Conservation (phyloP, 371 early-diverging fungal species). For the Mortierella sp. region DNA sequence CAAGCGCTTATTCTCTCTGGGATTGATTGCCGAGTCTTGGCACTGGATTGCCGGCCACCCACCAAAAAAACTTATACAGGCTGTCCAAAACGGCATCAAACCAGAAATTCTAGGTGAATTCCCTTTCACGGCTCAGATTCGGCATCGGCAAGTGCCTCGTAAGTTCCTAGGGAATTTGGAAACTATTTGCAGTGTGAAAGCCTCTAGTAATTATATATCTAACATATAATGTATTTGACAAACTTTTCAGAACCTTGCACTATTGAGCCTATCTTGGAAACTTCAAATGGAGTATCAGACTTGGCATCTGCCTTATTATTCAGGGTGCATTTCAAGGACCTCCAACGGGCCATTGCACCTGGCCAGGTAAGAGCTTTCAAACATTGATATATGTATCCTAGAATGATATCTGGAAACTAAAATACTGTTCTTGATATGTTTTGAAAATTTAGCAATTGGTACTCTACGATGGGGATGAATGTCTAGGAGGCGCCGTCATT, state of each 20-base stretch:
- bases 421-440: neutral
- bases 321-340: conserved; percentile 59
- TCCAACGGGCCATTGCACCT: conserved; percentile 67
- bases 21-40: conserved; percentile 56
- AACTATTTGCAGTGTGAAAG: too few species aligned
- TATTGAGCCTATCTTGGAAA: conserved; percentile 26
- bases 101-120: conserved; percentile 13
- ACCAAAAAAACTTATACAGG: conserved; percentile 40
- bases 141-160: conserved; percentile 62
- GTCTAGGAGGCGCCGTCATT: conserved; percentile 69
- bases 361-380: conserved; percentile 70
- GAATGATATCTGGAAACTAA: neutral
- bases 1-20: conserved; percentile 57
- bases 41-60: conserved; percentile 64
- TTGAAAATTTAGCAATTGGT: conserved; percentile 61
- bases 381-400: too few species aligned
- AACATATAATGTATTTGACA: too few species aligned
- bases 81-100: conserved; percentile 12
- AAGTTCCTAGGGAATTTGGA: conserved; percentile 11
- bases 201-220: neutral
- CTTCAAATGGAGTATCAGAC: neutral
- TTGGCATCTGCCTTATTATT: conserved; percentile 24
- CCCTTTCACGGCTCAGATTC: conserved; percentile 62
- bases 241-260: conserved; percentile 27
- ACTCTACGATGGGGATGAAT: conserved; percentile 65